Conservation (phyloP, 2,329 filamentous ascomycete genomes). For the Venturia pyrina region DNA sequence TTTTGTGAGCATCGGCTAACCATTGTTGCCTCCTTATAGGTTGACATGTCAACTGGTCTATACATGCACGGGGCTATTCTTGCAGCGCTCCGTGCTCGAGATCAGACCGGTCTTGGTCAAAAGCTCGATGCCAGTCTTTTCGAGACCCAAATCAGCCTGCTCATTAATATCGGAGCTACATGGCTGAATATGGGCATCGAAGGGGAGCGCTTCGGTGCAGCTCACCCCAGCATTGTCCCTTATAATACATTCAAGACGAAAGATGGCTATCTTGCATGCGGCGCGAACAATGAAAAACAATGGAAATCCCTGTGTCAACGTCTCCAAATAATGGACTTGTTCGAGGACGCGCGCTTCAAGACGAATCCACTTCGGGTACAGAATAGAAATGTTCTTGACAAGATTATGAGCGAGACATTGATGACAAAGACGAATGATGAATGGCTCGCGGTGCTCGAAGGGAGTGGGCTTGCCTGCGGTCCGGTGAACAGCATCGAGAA, state of each 20-base stretch:
- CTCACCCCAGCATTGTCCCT: conserved; percentile 38
- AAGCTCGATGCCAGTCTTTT: conserved; percentile 36
- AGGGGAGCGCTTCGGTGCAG: conserved; percentile 34
- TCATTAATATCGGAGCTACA: conserved; percentile 33
- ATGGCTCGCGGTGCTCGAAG: conserved; percentile 32
- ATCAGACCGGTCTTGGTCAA: conserved; percentile 31
- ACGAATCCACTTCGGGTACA: conserved; percentile 23
- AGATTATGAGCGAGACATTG: conserved; percentile 27
- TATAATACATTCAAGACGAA: conserved; percentile 35
- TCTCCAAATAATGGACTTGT: conserved; percentile 19
- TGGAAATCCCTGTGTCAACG: conserved; percentile 26
- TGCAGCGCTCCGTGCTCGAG: conserved; percentile 30
- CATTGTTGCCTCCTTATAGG: conserved; percentile 15
- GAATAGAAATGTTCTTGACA: conserved; percentile 24
- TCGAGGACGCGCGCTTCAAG: conserved; percentile 21
- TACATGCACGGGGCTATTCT: conserved; percentile 37
- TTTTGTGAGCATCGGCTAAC: background rate
- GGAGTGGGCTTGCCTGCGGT: conserved; percentile 36
- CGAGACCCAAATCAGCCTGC: conserved; percentile 33
- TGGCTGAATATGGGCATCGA: conserved; percentile 32
- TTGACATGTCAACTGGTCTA: conserved; percentile 35
- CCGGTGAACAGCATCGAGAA: conserved; percentile 37
- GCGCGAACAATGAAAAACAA: conserved; percentile 28
- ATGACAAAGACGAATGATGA: conserved; percentile 28
- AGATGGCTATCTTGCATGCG: conserved; percentile 23